These are phyloP conservation scores for Pythium brassicae DNA, from an alignment of 352 stramenopile genomes.

Conservation along the genomic window DNA sequence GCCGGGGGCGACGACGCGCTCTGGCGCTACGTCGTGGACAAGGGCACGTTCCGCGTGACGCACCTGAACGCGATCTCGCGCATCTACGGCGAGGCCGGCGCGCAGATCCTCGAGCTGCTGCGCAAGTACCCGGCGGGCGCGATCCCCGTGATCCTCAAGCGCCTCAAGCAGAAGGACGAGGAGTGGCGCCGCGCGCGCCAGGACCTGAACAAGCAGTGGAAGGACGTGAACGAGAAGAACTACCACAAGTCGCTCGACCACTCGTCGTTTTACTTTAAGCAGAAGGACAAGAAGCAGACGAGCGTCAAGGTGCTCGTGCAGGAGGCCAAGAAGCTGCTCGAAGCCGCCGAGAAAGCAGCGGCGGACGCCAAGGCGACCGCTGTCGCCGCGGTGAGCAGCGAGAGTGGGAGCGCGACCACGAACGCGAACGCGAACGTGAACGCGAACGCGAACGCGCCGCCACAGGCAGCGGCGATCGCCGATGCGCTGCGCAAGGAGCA, in stretches of 20 bases:
- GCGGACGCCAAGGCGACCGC: slow-evolving; percentile 20
- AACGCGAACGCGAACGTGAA: slow-evolving; percentile 12
- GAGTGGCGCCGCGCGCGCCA: slow-evolving; percentile 94
- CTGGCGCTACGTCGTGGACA: slow-evolving; percentile 92
- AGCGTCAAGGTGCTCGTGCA: slow-evolving; percentile 93
- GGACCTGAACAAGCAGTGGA: slow-evolving; percentile 96
- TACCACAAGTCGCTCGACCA: slow-evolving; percentile 99
- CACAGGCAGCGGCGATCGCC: slow-evolving; percentile 52
- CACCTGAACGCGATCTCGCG: slow-evolving; percentile 98
- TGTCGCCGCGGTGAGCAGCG: background rate
- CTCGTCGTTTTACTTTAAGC: slow-evolving; percentile 98
- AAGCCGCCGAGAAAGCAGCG: slow-evolving; percentile 49
- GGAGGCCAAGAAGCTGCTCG: slow-evolving; percentile 82
- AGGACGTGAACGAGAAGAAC: slow-evolving; percentile 97
- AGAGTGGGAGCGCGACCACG: slow-evolving; percentile 10
- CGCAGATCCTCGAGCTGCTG: slow-evolving; percentile 92
- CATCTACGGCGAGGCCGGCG: slow-evolving; percentile 95
- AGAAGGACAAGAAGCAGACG: slow-evolving; percentile 97
- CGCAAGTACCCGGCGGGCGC: slow-evolving; percentile 94
- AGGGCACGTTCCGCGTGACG: slow-evolving; percentile 92
- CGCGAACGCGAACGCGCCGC: slow-evolving; percentile 25
- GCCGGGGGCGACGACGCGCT: slow-evolving; percentile 49
- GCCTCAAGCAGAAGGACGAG: slow-evolving; percentile 97
- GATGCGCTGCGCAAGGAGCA: slow-evolving; percentile 64
- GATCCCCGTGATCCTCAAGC: slow-evolving; percentile 97